A percentile compares a stretch with the other conserved stretches of the same genome.
These are phyloP conservation scores for Schizosaccharomyces osmophilus DNA, from an alignment of 805 yeast genomes.

Conservation along the genomic window DNA sequence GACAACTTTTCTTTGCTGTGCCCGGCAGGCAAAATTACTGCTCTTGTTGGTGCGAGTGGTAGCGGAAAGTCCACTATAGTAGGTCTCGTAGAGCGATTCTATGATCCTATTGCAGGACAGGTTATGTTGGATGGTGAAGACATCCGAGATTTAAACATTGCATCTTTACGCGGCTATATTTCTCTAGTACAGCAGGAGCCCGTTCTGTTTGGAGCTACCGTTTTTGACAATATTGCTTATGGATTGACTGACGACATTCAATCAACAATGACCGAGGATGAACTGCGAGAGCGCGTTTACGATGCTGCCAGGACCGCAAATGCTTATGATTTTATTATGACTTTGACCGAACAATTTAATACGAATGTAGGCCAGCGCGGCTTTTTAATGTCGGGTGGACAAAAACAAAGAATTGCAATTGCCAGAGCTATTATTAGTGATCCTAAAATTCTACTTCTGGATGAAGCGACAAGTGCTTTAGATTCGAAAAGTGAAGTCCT, in stretches of 20 bases:
- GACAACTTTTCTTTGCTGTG: constrained; percentile 10
- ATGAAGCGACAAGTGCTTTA: constrained; percentile 45
- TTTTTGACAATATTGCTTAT: constrained; percentile 55
- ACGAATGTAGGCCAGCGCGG: constrained; percentile 28
- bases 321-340: constrained; percentile 23
- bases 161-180: constrained; percentile 26
- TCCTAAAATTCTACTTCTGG: constrained; percentile 31
- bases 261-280: constrained; percentile 16
- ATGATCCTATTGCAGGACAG: constrained; percentile 27
- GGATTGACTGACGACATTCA: constrained; percentile 25
- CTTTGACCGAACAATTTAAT: constrained; percentile 29
- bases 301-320: constrained; percentile 29
- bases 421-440: constrained; percentile 33
- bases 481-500: constrained; percentile 38
- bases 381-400: constrained; percentile 42
- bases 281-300: constrained; percentile 16
- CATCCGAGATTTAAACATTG: constrained; percentile 25
- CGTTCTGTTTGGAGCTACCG: constrained; percentile 48
- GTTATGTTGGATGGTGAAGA: constrained; percentile 25
- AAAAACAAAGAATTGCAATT: constrained; percentile 38
- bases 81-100: constrained; percentile 32
- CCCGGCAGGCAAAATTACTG: constrained; percentile 69
- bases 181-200: constrained; percentile 41
- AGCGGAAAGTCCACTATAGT: constrained; percentile 21
- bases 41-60: constrained; percentile 74